Conservation (phyloP, 371 early-diverging fungal genomes). For the Dichotomocladium elegans region DNA sequence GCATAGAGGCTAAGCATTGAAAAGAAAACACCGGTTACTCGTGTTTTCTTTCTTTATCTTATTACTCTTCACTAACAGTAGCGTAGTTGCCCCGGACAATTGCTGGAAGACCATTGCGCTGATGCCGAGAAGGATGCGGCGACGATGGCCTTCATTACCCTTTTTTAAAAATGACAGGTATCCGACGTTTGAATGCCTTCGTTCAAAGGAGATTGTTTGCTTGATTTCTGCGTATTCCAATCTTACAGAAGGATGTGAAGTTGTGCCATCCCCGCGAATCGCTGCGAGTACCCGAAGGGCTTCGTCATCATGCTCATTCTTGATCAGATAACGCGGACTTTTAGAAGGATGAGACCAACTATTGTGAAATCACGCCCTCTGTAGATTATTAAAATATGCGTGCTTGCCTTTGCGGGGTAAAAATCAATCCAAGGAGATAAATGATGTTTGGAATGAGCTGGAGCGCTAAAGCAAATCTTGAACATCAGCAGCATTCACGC, state of each 20-base stretch:
- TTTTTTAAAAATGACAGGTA: slow-evolving; percentile 2
- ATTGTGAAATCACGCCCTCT: not conserved
- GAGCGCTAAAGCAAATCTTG: slow-evolving; percentile 36
- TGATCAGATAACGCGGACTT: slow-evolving; percentile 68
- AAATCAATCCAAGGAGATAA: slow-evolving; percentile 21
- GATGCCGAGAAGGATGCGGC: slow-evolving; percentile 65
- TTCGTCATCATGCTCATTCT: slow-evolving; percentile 47
- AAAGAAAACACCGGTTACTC: not conserved
- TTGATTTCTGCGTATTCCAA: slow-evolving; percentile 71
- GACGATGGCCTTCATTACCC: slow-evolving; percentile 40
- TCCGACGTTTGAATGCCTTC: slow-evolving; percentile 49
- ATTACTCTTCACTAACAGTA: slow-evolving; percentile 49
- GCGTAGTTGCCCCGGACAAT: slow-evolving; percentile 71
- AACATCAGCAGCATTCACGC: too few species aligned
- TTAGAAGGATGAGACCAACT: not conserved
- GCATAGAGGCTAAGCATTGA: slow-evolving; percentile 5
- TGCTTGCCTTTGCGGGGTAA: slow-evolving; percentile 29
- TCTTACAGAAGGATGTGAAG: slow-evolving; percentile 23
- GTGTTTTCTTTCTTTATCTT: not conserved
- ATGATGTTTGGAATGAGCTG: slow-evolving; percentile 33
- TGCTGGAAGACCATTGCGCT: slow-evolving; percentile 72
- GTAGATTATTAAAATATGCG: not conserved
- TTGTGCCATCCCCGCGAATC: slow-evolving; percentile 42
- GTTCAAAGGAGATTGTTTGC: slow-evolving; percentile 67
- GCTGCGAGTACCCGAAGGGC: slow-evolving; percentile 47